These are phyloP conservation scores for Polytrichum formosum DNA, from an alignment of 225 moss, liverwort and hornwort genomes.

Conservation along the genomic window DNA sequence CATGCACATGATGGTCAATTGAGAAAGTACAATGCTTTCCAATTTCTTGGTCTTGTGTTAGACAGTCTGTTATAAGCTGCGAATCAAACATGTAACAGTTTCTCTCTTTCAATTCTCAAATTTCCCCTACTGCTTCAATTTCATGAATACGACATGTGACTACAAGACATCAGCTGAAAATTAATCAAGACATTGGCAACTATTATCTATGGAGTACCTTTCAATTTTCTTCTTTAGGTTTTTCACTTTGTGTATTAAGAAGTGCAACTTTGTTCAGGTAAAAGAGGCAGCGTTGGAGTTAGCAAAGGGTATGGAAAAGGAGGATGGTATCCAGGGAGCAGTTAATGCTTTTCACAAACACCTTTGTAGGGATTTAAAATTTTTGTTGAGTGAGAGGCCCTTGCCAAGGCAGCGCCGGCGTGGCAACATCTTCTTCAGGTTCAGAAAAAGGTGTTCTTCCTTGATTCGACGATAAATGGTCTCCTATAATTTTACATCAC, in stretches of 20 bases:
- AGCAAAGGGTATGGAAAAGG: constrained; percentile 65
- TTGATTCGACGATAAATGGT: constrained; percentile 17
- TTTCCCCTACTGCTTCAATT: too few relatives aligned
- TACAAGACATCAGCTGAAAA: neutral
- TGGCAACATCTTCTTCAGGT: constrained; percentile 17
- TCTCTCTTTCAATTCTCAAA: too few relatives aligned
- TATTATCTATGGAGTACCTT: neutral
- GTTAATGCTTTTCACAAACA: constrained; percentile 84
- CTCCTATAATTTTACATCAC: neutral
- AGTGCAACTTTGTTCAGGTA: constrained; percentile 32
- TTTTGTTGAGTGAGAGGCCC: constrained; percentile 1
- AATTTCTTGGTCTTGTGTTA: too few relatives aligned
- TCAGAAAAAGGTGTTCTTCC: constrained; percentile 31
- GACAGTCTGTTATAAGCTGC: too few relatives aligned
- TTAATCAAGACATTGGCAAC: neutral
- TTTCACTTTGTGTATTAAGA: neutral
- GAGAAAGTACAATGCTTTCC: too few relatives aligned
- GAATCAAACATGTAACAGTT: too few relatives aligned
- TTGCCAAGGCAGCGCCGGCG: constrained; percentile 6
- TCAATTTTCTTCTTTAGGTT: neutral
- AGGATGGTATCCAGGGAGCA: constrained; percentile 81
- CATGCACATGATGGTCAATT: too few relatives aligned
- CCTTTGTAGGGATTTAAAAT: constrained; percentile 5
- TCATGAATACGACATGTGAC: neutral
- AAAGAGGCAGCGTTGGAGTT: constrained; percentile 62